Evolutionary conservation across 768 basidiomycete genomes (phyloP), one percentile per base, ranked within the genome.

Genomic region (Pulveroboletus sp.): DNA sequence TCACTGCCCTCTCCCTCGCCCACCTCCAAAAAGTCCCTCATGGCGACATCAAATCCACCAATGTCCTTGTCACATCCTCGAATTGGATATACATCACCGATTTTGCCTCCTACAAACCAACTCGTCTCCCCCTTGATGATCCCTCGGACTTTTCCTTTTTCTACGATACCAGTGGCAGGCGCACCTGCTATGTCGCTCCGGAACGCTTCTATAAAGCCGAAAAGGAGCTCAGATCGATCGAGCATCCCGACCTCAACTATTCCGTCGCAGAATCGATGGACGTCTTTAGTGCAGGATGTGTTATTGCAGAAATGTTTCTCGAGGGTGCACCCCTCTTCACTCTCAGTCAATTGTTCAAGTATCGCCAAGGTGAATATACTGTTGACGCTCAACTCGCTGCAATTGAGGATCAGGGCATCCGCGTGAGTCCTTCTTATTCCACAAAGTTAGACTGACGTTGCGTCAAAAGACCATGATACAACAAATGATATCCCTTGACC

Each of bases 141-240:
- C 96, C 96, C 4, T 83, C 94, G 8, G 93, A 95, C 70, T 99
- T 97, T 68, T 94, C 93, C 5, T 96, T 93, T 74, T 99, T 85
- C 76, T 98, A 94, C 68, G 96, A 99, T 69, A 93, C 92, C 5
- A 93, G 91, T 11, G 91, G 92, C 2, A 77, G 93, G 7, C 79
- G 95, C 10, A 94, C 91, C 1, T 99, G 96, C 66, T 98, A 98
- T 62, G 75, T 99, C 51, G 96, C 96, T 0, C 96, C 96, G 0
- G 96, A 99, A 60, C 76, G 96, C 9, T 99, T 98, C 72, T 97
- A 88, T 68, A 82, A 86, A 2, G 80, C 86, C 1, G 83, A 84
- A 36, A 83, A 86, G 46, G 85, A 89, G 60, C 73, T 75, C 11
- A 76, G 71, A 56, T 71, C 75, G 1, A 67, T 71, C 64, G 79